Base-by-base conservation (phyloP, 176 grass and related monocot species). In the Rhipidocladum racemiflorum region DNA sequence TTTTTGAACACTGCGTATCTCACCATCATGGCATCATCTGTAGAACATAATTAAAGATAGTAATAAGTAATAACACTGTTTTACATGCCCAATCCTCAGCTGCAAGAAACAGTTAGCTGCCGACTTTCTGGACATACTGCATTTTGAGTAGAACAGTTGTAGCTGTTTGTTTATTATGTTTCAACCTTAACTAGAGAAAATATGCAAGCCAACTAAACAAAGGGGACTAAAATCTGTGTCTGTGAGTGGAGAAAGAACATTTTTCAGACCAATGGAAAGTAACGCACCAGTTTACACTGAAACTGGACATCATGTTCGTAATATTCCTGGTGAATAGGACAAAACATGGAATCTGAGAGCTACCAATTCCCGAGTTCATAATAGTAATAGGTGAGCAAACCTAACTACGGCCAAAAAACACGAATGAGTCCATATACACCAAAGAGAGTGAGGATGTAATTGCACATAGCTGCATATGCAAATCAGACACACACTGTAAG, bases 71-170 rank as follows among this genome's bases (percentile, higher is more conserved):
- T 68, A 68, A 11, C 21, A 7, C 21, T 23, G 36, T 7, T 43
- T 3, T 68, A 8, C 14, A 69, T 15, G 21, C 15, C 89, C 89
- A 17, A 91, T 90, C 87, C 90, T 88, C 29, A 86, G 61, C 43
- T 93, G 85, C 77, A 91, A 94, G 82, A 84, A 97, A 84, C 89
- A 93, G 88, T 87, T 93, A 81, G 0, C 1, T 75, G 28, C 6
- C 0, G 21, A 18, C 14, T 48, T 50, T 63, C 25, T 53, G 14
- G 61, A 16, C 23, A 35, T n/a, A 8, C 45, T 76, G 8, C 35
- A 59, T 9, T 29, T 32, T 17, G 21, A 68, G 2, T 8, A 13
- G 9, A 81, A 32, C 56, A 34, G 25, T 44, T 39, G 8, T 34
- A 20, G 3, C 0, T 65, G 27, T 53, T 25, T 75, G 8, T 46